Conservation (phyloP, 2,329 filamentous ascomycete genomes). For the Botryotinia calthae region DNA sequence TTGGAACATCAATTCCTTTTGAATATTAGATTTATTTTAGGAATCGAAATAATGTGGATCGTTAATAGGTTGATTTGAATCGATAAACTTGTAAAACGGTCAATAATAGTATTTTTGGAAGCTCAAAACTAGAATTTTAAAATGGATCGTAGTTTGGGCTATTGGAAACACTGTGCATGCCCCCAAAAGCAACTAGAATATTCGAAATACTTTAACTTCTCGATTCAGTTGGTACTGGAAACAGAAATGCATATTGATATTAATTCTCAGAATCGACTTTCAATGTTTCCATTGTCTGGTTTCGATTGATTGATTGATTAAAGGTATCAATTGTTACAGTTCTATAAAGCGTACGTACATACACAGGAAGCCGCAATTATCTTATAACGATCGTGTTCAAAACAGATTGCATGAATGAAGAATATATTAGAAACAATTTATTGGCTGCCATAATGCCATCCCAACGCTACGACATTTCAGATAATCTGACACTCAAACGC, state of each 20-base stretch:
- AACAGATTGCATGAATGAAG: conserved; percentile 9
- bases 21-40: neutral
- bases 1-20: neutral
- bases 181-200: neutral
- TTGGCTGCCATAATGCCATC: conserved; percentile 3
- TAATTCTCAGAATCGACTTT: neutral
- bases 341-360: neutral
- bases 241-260: neutral
- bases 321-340: neutral
- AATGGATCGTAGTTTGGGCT: neutral
- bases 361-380: neutral
- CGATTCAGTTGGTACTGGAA: neutral
- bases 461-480: conserved; percentile 8
- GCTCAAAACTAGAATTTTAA: neutral
- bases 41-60: neutral
- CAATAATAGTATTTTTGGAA: neutral
- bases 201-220: neutral
- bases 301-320: neutral
- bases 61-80: neutral
- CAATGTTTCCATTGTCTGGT: neutral
- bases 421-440: conserved; percentile 6
- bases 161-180: neutral
- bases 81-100: neutral
- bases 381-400: neutral
- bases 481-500: neutral